Conservation (phyloP, 2,329 filamentous ascomycete species). For the Phyllosticta paracitricarpa region DNA sequence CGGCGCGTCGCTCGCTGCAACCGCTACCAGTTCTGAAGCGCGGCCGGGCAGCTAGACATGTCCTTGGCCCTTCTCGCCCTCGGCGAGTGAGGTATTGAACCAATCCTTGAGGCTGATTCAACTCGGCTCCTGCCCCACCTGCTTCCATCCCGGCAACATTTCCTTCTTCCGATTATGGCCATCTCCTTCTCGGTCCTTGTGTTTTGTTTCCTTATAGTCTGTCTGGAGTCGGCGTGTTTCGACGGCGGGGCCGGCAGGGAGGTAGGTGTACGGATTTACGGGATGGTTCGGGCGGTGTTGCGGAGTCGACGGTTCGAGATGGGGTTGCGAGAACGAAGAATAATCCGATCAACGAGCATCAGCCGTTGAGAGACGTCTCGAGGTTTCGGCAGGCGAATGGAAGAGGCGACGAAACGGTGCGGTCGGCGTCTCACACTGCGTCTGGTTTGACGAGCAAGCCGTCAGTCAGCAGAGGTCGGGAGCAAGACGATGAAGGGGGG, state of each 20-base stretch:
- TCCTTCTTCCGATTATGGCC: not conserved
- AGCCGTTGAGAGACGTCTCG: not conserved
- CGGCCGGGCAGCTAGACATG: not conserved
- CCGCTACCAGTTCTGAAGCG: conserved; percentile 8
- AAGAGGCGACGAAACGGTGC: no score
- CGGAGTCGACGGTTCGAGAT: not conserved
- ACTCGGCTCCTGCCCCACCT: not conserved
- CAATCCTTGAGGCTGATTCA: not conserved
- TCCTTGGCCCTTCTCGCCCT: not conserved
- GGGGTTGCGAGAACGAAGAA: not conserved
- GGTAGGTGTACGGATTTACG: not conserved
- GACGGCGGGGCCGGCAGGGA: not conserved
- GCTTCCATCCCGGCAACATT: not conserved
- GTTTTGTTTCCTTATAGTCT: not conserved
- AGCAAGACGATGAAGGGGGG: not conserved
- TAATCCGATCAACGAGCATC: not conserved
- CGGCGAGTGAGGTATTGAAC: not conserved
- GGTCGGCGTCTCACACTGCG: no score
- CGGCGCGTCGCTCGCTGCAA: conserved; percentile 9
- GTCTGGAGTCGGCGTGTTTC: not conserved
- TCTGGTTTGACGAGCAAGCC: no score
- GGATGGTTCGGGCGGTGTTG: not conserved
- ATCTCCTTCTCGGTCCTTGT: not conserved
- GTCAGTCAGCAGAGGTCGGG: no score
- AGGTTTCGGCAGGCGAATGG: no score